A percentile compares a stretch with the other conserved stretches of the same genome.
Conservation (phyloP, 2,329 filamentous ascomycete species). For the Trichophyton rubrum region DNA sequence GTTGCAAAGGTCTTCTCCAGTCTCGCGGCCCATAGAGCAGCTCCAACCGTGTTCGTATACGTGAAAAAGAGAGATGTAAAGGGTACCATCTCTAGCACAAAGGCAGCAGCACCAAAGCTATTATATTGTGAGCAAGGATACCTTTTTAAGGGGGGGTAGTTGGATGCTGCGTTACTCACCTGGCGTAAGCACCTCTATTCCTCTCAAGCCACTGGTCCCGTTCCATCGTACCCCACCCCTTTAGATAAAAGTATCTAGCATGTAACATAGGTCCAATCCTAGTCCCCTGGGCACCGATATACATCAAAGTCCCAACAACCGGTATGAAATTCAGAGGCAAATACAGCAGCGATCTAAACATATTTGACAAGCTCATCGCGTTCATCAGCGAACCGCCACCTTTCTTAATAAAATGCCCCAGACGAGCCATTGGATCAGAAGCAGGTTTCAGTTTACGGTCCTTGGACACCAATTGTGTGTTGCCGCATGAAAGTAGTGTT, state of each 20-base stretch:
- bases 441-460: constrained; percentile 56
- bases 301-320: constrained; percentile 69
- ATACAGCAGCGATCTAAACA: constrained; percentile 72
- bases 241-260: constrained; percentile 76
- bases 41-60: constrained; percentile 85
- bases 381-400: constrained; percentile 32
- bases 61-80: constrained; percentile 70
- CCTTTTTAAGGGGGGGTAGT: no score
- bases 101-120: constrained; percentile 61
- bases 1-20: constrained; percentile 44
- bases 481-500: constrained; percentile 42
- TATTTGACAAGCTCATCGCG: constrained; percentile 42
- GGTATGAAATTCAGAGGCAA: constrained; percentile 89
- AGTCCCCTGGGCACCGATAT: constrained; percentile 61
- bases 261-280: constrained; percentile 43
- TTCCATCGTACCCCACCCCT: constrained; percentile 59
- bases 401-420: constrained; percentile 46
- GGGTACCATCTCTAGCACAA: constrained; percentile 73
- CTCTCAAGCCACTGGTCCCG: constrained; percentile 56
- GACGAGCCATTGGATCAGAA: constrained; percentile 41
- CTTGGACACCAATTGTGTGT: constrained; percentile 53
- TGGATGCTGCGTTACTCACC: constrained; percentile 42
- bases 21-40: constrained; percentile 87
- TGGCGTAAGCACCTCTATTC: constrained; percentile 64
- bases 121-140: background rate